Base-by-base conservation (phyloP, 140 eudicot species). In the Flaveria floridana region DNA sequence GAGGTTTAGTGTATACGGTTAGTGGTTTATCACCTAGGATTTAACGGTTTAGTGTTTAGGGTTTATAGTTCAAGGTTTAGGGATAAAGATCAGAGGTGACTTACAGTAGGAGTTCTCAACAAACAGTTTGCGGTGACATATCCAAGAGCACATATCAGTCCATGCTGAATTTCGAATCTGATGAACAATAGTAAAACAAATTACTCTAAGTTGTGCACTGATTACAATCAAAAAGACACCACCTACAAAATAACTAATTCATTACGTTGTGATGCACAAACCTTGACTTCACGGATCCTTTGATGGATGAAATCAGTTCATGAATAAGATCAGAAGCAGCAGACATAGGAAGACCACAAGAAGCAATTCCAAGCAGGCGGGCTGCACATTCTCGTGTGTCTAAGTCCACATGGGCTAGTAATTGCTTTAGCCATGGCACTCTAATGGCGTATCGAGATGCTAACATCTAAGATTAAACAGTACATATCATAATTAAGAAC, bases 141-240 rank as follows among this genome's bases (percentile, higher is more conserved):
- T 81, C 99, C 99, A 57, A 94, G 79, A 56, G 92, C 91, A 82
- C 96, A 86, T 61, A 94, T 71, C 78, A 81, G 57, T 44, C 99
- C 99, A 73, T 94, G 97, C 79, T 88, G 96, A 73, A 79, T 78
- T 86, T 94, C 99, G 81, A 94, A 92, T 85, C 96, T 92, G 73
- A 52, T 26, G 21, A 34, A 70, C 69, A 74, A 78, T 75, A 79
- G 23, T 56, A 55, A 63, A 47, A 61, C 19, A 9, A 52, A 62
- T 51, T 15, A 80, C 55, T 15, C 72, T 9, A 39, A 48, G 47
- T 16, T 9, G 48, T 46, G 58, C 11, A 76, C 28, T 56, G 37
- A 20, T 70, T 64, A 48, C 66, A 64, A 39, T 12, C 19, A 30
- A 15, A 51, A 47, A 68, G 18, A 42, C 70, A 26, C 10, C 59